These are phyloP conservation scores for Triticum aestivum DNA, from an alignment of 176 grass and related monocot genomes.

Conservation along the genomic window DNA sequence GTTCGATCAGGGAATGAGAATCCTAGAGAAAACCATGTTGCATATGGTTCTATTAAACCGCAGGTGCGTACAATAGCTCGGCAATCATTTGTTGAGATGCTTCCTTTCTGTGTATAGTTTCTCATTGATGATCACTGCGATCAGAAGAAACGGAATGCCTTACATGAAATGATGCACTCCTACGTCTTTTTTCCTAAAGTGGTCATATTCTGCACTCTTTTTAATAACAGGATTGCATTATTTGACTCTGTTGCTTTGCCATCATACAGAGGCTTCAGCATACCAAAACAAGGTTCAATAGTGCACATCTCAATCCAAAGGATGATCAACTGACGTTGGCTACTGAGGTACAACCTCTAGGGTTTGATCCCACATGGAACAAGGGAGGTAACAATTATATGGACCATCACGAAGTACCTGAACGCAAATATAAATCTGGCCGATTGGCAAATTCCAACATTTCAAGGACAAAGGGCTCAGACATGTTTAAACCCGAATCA, in stretches of 20 bases:
- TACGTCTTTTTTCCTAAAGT: not conserved
- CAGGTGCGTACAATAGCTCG: conserved; percentile 32
- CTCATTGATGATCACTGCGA: not conserved
- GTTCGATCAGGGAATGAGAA: conserved; percentile 38
- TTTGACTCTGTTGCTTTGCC: not conserved
- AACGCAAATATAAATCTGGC: conserved; percentile 34
- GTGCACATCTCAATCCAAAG: conserved; percentile 26
- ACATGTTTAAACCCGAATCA: conserved; percentile 25
- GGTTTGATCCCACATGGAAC: conserved; percentile 27
- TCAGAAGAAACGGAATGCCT: not conserved
- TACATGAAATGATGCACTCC: not conserved
- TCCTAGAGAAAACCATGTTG: conserved; percentile 22
- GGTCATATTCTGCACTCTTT: not conserved
- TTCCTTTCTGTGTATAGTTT: not conserved
- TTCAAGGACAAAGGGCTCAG: conserved; percentile 39
- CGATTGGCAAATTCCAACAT: conserved; percentile 39
- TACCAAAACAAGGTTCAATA: conserved; percentile 26
- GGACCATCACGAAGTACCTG: conserved; percentile 18
- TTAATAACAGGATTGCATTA: not conserved
- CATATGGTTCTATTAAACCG: conserved; percentile 22
- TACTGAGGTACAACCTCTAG: conserved; percentile 26
- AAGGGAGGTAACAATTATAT: conserved; percentile 23
- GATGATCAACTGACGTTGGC: conserved; percentile 23
- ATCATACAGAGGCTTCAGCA: conserved; percentile 36
- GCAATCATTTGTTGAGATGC: not conserved